Conservation (phyloP, 2,329 filamentous ascomycete genomes). For the Corynespora cassiicola region DNA sequence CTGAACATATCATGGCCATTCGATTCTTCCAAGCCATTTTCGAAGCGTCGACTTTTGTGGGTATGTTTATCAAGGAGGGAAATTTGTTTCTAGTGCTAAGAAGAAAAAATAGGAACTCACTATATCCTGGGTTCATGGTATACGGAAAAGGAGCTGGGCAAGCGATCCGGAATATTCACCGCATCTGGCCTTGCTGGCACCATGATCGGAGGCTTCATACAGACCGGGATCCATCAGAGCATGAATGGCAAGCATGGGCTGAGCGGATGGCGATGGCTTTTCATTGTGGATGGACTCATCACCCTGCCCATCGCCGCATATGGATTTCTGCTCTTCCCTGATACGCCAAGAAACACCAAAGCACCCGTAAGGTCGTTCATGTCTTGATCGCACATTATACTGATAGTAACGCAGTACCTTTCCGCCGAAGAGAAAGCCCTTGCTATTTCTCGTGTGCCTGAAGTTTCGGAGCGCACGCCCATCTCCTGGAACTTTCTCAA, state of each 20-base stretch:
- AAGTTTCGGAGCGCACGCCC: conserved; percentile 51
- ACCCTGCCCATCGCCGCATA: conserved; percentile 64
- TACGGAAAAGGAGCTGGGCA: conserved; percentile 65
- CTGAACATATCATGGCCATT: conserved; percentile 65
- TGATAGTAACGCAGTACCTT: too few relatives aligned
- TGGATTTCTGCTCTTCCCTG: conserved; percentile 49
- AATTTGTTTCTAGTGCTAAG: too few relatives aligned
- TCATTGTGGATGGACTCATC: conserved; percentile 60
- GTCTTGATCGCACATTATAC: too few relatives aligned
- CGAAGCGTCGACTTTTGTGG: conserved; percentile 64
- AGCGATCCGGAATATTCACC: conserved; percentile 67
- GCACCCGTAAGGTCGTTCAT: too few relatives aligned
- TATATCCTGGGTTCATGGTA: conserved; percentile 70
- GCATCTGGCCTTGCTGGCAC: conserved; percentile 65
- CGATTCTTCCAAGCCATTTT: conserved; percentile 61
- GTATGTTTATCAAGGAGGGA: too few relatives aligned
- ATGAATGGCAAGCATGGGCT: conserved; percentile 58
- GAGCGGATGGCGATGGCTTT: conserved; percentile 60
- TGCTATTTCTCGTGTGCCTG: conserved; percentile 53
- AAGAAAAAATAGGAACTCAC: too few relatives aligned
- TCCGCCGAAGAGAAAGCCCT: conserved; percentile 48
- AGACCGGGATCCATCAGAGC: conserved; percentile 57
- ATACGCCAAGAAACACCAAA: conserved; percentile 51
- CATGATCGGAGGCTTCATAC: conserved; percentile 69
- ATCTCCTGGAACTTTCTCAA: conserved; percentile 59